phyloP scores from a whole-genome alignment of 2,329 filamentous ascomycete genomes.

The Dichotomopilus funicola region DNA sequence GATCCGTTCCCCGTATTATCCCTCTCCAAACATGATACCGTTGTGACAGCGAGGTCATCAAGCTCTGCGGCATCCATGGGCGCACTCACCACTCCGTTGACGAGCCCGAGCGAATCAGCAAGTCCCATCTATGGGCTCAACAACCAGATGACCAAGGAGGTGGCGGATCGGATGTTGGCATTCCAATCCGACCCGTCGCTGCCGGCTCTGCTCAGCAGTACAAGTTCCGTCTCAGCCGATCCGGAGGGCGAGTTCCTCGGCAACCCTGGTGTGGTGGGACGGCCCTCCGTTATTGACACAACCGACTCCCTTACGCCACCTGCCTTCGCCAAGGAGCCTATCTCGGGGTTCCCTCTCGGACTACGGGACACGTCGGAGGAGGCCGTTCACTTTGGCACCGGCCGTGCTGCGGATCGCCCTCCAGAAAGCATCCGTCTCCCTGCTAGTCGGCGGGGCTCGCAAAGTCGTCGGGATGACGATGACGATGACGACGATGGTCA shows the following conservation, averaged over 20 bases:
- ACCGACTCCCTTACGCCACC: constrained; percentile 51
- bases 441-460: not conserved
- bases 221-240: constrained; percentile 58
- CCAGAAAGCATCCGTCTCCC: not conserved
- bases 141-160: constrained; percentile 33
- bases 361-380: constrained; percentile 27
- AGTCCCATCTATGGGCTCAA: constrained; percentile 41
- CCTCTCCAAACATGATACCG: constrained; percentile 36
- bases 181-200: constrained; percentile 60
- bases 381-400: constrained; percentile 10
- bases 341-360: constrained; percentile 42
- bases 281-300: constrained; percentile 42
- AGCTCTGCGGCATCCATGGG: constrained; percentile 45
- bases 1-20: constrained; percentile 31
- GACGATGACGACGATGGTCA: constrained; percentile 41
- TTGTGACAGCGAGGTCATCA: constrained; percentile 43
- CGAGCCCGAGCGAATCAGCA: constrained; percentile 47
- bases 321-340: constrained; percentile 42
- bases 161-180: constrained; percentile 41
- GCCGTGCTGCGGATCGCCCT: not conserved
- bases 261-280: constrained; percentile 40
- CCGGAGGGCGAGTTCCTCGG: constrained; percentile 54
- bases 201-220: constrained; percentile 56
- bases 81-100: constrained; percentile 44
- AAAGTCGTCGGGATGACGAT: constrained; percentile 10